phyloP scores from a whole-genome alignment of 225 moss, liverwort and hornwort genomes.

The Lunularia cruciata region DNA sequence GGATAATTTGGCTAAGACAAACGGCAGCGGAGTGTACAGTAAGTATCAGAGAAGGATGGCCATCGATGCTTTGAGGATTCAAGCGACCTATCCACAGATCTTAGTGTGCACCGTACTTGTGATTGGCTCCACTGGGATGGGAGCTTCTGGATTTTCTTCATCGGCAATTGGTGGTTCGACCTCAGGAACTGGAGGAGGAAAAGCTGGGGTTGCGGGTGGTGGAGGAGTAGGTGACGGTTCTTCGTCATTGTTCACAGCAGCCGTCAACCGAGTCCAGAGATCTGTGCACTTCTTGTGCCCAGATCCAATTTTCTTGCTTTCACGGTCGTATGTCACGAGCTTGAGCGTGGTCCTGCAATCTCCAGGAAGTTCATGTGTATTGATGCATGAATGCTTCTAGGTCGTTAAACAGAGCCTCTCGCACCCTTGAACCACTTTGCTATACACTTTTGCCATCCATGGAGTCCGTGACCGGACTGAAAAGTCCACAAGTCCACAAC shows the following conservation, averaged over 20 bases:
- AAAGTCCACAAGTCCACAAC: too few species aligned
- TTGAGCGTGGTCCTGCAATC: constrained; percentile 61
- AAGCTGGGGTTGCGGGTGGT: constrained; percentile 30
- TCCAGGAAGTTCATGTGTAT: too few species aligned
- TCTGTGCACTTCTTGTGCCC: constrained; percentile 75
- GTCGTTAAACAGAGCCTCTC: too few species aligned
- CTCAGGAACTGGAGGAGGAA: constrained; percentile 5
- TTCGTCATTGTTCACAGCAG: constrained; percentile 25
- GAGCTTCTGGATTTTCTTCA: not conserved
- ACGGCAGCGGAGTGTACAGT: too few species aligned
- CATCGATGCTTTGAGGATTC: too few species aligned
- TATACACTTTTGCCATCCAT: too few species aligned
- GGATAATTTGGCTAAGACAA: too few species aligned
- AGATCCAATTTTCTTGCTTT: constrained; percentile 66
- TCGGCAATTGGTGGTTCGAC: not conserved
- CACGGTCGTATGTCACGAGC: constrained; percentile 74
- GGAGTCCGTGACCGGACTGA: too few species aligned
- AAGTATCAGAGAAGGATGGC: not conserved
- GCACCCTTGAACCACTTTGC: too few species aligned
- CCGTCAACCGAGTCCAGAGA: constrained; percentile 57
- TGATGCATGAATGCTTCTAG: too few species aligned
- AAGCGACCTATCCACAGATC: too few species aligned
- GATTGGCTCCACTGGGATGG: not conserved
- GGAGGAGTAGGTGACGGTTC: constrained; percentile 21
- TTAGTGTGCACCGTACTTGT: constrained; percentile 18